Percentiles rank a stretch among this genome's conserved stretches.
Evolutionary conservation across 1,284 basidiomycete genomes (phyloP).

Genomic region (Ustilago curta): DNA sequence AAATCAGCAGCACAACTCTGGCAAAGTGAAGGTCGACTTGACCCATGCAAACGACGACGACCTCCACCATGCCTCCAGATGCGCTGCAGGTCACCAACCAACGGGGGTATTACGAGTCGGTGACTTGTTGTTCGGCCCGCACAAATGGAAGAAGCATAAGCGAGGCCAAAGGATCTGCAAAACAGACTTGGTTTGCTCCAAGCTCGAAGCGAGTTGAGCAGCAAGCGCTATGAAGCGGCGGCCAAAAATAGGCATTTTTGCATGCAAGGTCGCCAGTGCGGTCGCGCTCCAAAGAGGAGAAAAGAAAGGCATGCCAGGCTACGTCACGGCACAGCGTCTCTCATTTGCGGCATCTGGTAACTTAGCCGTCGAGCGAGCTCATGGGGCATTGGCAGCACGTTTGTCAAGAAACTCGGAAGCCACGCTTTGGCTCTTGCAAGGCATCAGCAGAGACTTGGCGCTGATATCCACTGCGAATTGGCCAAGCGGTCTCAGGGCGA

Average conservation of each 20-base stretch:
- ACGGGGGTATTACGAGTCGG: no score
- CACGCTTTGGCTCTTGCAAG: no score
- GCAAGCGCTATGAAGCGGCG: not conserved
- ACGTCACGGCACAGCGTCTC: constrained; percentile 35
- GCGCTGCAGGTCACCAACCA: not conserved
- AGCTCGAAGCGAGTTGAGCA: constrained; percentile 14
- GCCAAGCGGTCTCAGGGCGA: no score
- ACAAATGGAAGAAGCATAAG: not conserved
- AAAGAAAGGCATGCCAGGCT: constrained; percentile 12
- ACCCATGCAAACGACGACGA: not conserved
- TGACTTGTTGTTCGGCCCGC: not conserved
- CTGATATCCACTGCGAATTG: no score
- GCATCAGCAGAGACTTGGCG: no score
- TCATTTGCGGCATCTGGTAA: not conserved
- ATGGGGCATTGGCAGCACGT: no score
- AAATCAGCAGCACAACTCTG: not conserved
- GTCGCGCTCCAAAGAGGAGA: not conserved
- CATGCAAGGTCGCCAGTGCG: not conserved
- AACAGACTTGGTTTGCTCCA: not conserved
- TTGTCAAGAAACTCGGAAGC: no score
- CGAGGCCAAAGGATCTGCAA: constrained; percentile 10
- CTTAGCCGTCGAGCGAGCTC: no score
- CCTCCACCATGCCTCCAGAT: not conserved
- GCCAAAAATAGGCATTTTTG: constrained; percentile 24
- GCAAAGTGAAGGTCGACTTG: not conserved